Conservation (phyloP, 2,329 filamentous ascomycete genomes). For the Hypoxylon sp. region DNA sequence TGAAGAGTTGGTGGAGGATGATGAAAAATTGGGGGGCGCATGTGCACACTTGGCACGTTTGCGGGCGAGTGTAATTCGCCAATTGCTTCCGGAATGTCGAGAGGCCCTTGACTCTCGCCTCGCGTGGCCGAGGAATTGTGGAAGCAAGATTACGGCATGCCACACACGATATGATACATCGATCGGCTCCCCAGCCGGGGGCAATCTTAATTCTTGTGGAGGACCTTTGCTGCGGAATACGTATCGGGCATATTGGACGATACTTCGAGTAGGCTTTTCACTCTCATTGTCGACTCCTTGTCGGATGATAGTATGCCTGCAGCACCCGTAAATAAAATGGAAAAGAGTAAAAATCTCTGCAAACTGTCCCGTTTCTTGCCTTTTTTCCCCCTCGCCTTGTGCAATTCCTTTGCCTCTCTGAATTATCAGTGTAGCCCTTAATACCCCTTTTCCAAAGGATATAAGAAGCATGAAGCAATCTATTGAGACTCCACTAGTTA, state of each 20-base stretch:
- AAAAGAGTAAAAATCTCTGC: slow-evolving; percentile 47
- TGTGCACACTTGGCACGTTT: slow-evolving; percentile 27
- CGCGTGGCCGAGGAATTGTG: slow-evolving; percentile 36
- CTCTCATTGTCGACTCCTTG: slow-evolving; percentile 29
- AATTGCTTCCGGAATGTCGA: slow-evolving; percentile 37
- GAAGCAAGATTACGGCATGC: slow-evolving; percentile 38
- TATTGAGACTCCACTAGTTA: slow-evolving; percentile 20
- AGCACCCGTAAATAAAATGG: slow-evolving; percentile 44
- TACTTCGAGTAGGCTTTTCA: slow-evolving; percentile 40
- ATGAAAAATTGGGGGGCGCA: slow-evolving; percentile 32
- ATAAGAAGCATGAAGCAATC: slow-evolving; percentile 6
- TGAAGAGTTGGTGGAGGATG: slow-evolving; percentile 39
- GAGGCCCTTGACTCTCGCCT: slow-evolving; percentile 28
- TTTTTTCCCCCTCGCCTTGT: neutral
- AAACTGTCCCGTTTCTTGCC: slow-evolving; percentile 7
- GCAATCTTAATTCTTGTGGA: slow-evolving; percentile 49
- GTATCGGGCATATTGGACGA: slow-evolving; percentile 34
- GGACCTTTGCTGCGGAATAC: slow-evolving; percentile 45
- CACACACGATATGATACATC: slow-evolving; percentile 43
- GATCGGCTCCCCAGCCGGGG: slow-evolving; percentile 35
- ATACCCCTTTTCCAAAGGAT: slow-evolving; percentile 7
- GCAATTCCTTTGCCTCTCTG: slow-evolving; percentile 12
- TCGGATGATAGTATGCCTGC: slow-evolving; percentile 39
- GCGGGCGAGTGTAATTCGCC: slow-evolving; percentile 31
- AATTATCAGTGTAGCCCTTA: neutral